phyloP scores from a whole-genome alignment of 2,329 filamentous ascomycete species.

The Knoxdaviesia capensis region DNA sequence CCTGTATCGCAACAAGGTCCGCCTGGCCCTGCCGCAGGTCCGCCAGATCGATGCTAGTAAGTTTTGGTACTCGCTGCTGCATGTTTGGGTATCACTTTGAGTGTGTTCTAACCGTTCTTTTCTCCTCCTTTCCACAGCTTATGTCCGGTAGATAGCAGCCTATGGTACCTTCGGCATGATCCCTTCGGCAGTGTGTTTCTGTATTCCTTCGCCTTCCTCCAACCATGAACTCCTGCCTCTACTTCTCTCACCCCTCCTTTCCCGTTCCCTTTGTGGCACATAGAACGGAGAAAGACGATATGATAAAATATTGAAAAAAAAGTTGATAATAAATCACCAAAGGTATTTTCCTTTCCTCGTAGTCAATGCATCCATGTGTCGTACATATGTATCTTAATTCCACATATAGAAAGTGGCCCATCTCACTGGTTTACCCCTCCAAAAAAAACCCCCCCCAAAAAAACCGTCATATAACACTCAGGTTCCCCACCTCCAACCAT shows the following conservation, averaged over 20 bases:
- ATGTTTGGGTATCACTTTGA: constrained; percentile 14
- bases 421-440: too few relatives aligned
- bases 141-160: constrained; percentile 1
- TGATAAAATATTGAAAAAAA: too few relatives aligned
- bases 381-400: too few relatives aligned
- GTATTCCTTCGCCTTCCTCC: neutral
- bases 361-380: too few relatives aligned
- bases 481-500: too few relatives aligned
- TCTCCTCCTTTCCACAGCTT: constrained; percentile 6
- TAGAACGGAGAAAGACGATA: too few relatives aligned
- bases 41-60: constrained; percentile 93
- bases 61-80: constrained; percentile 18
- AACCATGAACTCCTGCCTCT: neutral
- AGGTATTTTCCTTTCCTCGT: too few relatives aligned
- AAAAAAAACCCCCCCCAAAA: too few relatives aligned
- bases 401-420: too few relatives aligned
- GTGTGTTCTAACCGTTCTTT: constrained; percentile 4
- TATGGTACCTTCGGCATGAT: neutral
- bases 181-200: neutral
- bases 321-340: too few relatives aligned
- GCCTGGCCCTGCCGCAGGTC: constrained; percentile 68
- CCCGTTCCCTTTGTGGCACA: neutral
- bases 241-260: neutral
- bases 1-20: constrained; percentile 84
- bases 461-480: too few relatives aligned